Evolutionary conservation across 441 rosid genomes (phyloP), one percentile per base, ranked within the genome.

Genomic region (Dalechampia spathulata): DNA sequence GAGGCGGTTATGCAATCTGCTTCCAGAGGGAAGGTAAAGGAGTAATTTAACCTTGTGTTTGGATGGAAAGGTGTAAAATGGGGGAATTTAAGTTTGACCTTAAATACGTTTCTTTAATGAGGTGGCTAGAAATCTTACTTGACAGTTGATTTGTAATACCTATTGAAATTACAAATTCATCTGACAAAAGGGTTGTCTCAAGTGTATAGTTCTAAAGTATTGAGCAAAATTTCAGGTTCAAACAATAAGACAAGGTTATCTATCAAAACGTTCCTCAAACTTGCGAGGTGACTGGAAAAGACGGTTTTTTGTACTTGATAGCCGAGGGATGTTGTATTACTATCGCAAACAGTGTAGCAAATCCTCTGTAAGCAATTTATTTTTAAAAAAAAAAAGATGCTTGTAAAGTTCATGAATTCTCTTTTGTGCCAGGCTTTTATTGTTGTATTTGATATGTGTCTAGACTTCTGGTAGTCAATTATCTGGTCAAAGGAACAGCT

Each of bases 1-100:
- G 98, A 91, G 65, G 97, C 96, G 13, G 96, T 86, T 46, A 95
- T 95, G 99, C 98, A 95, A 76, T 90, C 99, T 70, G 97, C 99
- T 40, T 84, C 90, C 30, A 90, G 77, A 85, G 99, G 99, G 70
- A 91, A 95, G 98, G 99, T 91, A 67, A 23, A 21, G 38, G 51
- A 64, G 50, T 41, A 26, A 49, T 60, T 67, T 17, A 13, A 49
- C 42, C 6, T 39, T 39, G 15, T 10, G 16, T 26, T 54, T 39
- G 46, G 34, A 30, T 30, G 8, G 34, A 30, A 30, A 30, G 5
- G 34, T 30, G 8, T 30, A 8, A 8, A 19, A 23, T 40, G 21
- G 36, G 25, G 30, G n/a, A 27, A 26, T 21, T 27, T 59, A 50
- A 30, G 20, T 51, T 53, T 47, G 14, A 50, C 34, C 38, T 62